Conservation (phyloP, 2,329 filamentous ascomycete species). For the Ophiostoma tasmaniense region DNA sequence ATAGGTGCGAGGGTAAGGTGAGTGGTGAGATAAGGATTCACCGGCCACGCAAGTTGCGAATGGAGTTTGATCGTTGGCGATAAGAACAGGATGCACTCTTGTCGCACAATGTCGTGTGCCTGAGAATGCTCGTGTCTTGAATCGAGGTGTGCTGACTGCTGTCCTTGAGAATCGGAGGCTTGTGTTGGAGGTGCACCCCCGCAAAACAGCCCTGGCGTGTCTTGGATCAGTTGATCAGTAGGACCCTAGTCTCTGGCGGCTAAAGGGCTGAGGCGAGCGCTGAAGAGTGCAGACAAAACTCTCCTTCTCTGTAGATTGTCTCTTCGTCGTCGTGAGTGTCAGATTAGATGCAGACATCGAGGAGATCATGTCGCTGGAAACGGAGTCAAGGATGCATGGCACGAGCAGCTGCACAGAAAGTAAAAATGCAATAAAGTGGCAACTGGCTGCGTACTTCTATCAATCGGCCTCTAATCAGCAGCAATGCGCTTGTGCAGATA, state of each 20-base stretch:
- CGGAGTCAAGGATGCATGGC: not conserved
- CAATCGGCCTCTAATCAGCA: not conserved
- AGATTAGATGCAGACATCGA: not conserved
- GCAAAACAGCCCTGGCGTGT: constrained; percentile 10
- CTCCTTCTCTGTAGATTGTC: not conserved
- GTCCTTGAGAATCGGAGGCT: not conserved
- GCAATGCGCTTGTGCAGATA: not conserved
- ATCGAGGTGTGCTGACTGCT: not conserved
- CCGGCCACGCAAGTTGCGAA: not conserved
- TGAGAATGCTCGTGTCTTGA: not conserved
- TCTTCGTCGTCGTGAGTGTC: not conserved
- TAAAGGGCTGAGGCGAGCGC: not conserved
- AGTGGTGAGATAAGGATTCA: not conserved
- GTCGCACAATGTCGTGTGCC: not conserved
- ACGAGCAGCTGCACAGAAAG: not conserved
- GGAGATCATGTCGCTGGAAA: not conserved
- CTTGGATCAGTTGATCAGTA: not conserved
- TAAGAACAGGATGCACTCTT: not conserved
- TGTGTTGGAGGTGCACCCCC: constrained; percentile 9
- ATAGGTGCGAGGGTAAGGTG: not conserved
- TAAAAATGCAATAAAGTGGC: not conserved
- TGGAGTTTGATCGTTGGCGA: not conserved
- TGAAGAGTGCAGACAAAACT: not conserved
- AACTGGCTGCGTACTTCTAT: not conserved
- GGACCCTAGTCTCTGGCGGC: constrained; percentile 6